A percentile compares a stretch with the other conserved stretches of the same genome.
Conservation (phyloP, 805 yeast genomes). For the Candida berthetii region DNA sequence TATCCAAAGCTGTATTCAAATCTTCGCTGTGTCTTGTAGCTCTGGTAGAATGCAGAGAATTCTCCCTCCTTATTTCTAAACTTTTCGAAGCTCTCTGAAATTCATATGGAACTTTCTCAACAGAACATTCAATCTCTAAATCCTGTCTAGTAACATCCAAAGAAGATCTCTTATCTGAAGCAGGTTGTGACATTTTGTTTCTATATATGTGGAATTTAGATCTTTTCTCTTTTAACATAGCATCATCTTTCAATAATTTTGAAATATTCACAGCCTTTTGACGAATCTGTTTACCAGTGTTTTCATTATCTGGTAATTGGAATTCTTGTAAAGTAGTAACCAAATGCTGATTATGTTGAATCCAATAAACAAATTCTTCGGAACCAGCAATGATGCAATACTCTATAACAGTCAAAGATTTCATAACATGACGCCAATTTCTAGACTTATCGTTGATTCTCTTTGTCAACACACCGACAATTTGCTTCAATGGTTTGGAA, state of each 20-base stretch:
- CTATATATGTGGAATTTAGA: constrained; percentile 33
- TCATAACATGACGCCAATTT: constrained; percentile 35
- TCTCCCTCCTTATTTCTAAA: constrained; percentile 22
- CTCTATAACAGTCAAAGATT: constrained; percentile 45
- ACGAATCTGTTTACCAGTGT: constrained; percentile 27
- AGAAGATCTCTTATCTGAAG: constrained; percentile 22
- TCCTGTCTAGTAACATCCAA: constrained; percentile 13
- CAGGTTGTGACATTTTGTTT: constrained; percentile 35
- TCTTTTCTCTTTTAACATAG: constrained; percentile 32
- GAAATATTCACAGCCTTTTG: constrained; percentile 29
- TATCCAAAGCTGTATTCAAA: constrained; percentile 7
- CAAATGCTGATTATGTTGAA: constrained; percentile 32
- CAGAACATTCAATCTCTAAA: constrained; percentile 5
- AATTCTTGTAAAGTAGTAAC: constrained; percentile 21
- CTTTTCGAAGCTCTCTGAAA: constrained; percentile 18
- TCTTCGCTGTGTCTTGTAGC: constrained; percentile 2
- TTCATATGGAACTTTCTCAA: neutral
- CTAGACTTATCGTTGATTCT: constrained; percentile 27
- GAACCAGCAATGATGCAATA: constrained; percentile 52
- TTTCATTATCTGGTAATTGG: constrained; percentile 18
- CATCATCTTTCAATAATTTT: constrained; percentile 24
- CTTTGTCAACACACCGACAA: constrained; percentile 33
- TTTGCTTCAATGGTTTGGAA: constrained; percentile 29
- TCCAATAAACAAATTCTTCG: constrained; percentile 40
- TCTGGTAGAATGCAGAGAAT: constrained; percentile 2